A percentile compares a stretch with the other conserved stretches of the same genome.
Conservation (phyloP, 257 asterid species). For the Fraxinus pennsylvanica region DNA sequence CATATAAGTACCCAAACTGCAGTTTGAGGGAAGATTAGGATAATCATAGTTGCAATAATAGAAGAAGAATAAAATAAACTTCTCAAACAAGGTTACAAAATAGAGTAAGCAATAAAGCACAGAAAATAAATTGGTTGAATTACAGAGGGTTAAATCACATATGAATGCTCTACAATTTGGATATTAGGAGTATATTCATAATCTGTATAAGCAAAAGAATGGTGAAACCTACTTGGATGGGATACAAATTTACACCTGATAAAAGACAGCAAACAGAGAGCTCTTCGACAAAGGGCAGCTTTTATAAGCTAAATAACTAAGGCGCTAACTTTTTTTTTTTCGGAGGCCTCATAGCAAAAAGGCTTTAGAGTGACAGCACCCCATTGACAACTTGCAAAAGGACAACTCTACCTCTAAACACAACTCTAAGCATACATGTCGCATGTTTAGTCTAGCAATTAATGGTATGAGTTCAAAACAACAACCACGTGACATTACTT, state of each 20-base stretch:
- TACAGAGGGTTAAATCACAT: neutral
- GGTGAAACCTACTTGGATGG: neutral
- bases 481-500: conserved; percentile 12
- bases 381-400: neutral
- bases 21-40: neutral
- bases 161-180: neutral
- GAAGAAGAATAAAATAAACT: conserved; percentile 1
- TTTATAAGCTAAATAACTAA: neutral
- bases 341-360: neutral
- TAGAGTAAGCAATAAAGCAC: neutral
- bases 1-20: neutral
- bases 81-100: neutral
- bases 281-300: neutral
- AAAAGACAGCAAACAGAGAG: neutral
- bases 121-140: neutral
- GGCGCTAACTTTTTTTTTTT: neutral
- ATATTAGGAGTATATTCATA: neutral
- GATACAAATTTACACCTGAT: neutral
- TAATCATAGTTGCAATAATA: neutral
- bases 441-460: neutral
- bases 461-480: neutral
- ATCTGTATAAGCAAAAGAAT: neutral
- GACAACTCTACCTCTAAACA: neutral
- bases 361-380: neutral
- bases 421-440: neutral